A percentile compares a stretch with the other conserved stretches of the same genome.
Conservation (phyloP, 2,329 filamentous ascomycete species). For the Nigrospora oryzae region DNA sequence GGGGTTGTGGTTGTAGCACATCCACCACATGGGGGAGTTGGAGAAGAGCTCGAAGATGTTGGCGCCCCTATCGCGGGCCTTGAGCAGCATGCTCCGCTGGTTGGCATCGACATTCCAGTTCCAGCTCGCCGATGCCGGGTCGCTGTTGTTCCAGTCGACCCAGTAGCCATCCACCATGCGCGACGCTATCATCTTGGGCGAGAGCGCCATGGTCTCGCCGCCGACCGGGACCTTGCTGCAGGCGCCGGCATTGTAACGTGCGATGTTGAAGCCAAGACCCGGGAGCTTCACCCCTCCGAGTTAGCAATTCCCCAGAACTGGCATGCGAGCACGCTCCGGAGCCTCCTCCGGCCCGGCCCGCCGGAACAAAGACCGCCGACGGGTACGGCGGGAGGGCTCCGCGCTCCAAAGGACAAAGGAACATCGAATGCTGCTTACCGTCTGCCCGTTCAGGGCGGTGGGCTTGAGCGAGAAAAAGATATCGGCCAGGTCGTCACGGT, state of each 20-base stretch:
- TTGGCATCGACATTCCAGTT: conserved; percentile 29
- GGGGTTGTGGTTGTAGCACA: conserved; percentile 32
- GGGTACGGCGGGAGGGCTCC: too few relatives aligned
- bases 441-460: conserved; percentile 17
- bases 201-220: conserved; percentile 23
- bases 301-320: too few relatives aligned
- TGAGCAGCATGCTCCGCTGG: conserved; percentile 28
- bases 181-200: conserved; percentile 25
- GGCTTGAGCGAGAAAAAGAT: conserved; percentile 28
- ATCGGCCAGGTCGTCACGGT: conserved; percentile 28
- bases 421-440: neutral
- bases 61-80: conserved; percentile 25
- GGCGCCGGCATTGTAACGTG: conserved; percentile 33
- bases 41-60: conserved; percentile 34
- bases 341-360: too few relatives aligned
- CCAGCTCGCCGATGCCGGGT: conserved; percentile 27
- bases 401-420: too few relatives aligned
- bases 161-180: conserved; percentile 31
- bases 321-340: too few relatives aligned
- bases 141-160: conserved; percentile 24
- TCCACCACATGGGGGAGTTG: conserved; percentile 37
- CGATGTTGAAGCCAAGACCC: conserved; percentile 32
- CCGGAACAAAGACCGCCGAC: too few relatives aligned
- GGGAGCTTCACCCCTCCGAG: conserved; percentile 13
- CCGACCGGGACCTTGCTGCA: conserved; percentile 24